Conservation (phyloP, 805 yeast species). For the Metahyphopichia silvanorum region DNA sequence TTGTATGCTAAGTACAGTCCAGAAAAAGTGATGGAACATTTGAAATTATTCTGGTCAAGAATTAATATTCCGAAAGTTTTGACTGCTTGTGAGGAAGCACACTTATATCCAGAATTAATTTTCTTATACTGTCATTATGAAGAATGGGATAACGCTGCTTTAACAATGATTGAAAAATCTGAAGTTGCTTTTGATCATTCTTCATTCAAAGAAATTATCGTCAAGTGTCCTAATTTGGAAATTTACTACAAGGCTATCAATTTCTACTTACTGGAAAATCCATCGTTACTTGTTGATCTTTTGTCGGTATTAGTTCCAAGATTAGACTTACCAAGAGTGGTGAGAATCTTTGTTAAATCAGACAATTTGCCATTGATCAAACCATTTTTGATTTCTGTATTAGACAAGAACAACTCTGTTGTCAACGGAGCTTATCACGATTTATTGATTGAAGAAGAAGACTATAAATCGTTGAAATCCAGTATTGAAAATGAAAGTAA, state of each 20-base stretch:
- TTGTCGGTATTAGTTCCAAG: constrained; percentile 82
- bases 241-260: constrained; percentile 96
- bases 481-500: constrained; percentile 75
- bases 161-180: constrained; percentile 93
- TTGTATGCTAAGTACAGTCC: constrained; percentile 90
- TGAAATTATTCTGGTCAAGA: constrained; percentile 97
- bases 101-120: constrained; percentile 93
- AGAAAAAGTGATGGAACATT: constrained; percentile 88
- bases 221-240: constrained; percentile 93
- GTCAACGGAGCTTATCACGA: constrained; percentile 97
- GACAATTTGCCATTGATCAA: constrained; percentile 95
- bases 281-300: constrained; percentile 83
- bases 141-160: constrained; percentile 98
- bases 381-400: constrained; percentile 89
- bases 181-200: constrained; percentile 91
- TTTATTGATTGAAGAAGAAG: constrained; percentile 92
- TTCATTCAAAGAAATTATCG: constrained; percentile 91
- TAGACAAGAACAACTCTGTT: constrained; percentile 83
- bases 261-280: constrained; percentile 90
- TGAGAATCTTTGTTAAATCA: constrained; percentile 88
- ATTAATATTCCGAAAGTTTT: constrained; percentile 96
- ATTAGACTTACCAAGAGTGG: constrained; percentile 91
- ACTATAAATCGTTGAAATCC: constrained; percentile 81
- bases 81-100: constrained; percentile 89
- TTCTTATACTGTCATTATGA: constrained; percentile 97